Percentiles rank a stretch among this genome's conserved stretches.
Conservation (phyloP, 768 basidiomycete species). For the Suillus luteus region DNA sequence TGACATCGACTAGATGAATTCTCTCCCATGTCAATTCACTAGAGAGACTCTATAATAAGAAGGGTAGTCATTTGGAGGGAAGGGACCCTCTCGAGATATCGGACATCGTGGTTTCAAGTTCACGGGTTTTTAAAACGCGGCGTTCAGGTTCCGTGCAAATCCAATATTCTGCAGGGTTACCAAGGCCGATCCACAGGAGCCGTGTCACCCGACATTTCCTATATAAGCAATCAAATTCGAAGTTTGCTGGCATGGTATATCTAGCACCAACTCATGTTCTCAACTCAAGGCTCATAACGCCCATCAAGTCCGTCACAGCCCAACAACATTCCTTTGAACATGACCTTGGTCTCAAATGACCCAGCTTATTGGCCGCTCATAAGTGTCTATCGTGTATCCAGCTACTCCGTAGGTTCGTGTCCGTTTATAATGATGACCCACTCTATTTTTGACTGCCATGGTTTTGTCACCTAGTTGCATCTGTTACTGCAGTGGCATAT, state of each 20-base stretch:
- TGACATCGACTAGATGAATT: too few relatives aligned
- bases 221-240: background rate
- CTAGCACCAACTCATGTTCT: background rate
- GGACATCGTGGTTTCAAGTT: too few relatives aligned
- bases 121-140: background rate
- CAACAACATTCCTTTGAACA: background rate
- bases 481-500: background rate
- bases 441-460: background rate
- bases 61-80: too few relatives aligned
- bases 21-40: too few relatives aligned
- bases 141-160: background rate
- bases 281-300: background rate
- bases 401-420: conserved; percentile 2
- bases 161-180: too few relatives aligned
- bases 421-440: background rate
- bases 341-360: background rate
- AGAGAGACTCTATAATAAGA: background rate
- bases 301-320: background rate
- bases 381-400: background rate
- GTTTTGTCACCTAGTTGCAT: background rate
- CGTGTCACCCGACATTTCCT: background rate
- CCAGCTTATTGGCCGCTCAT: background rate
- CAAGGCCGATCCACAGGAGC: background rate
- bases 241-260: background rate
- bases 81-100: background rate